phyloP scores from a whole-genome alignment of 73 alveolate genomes.

The Paramecium sexaurelia region DNA sequence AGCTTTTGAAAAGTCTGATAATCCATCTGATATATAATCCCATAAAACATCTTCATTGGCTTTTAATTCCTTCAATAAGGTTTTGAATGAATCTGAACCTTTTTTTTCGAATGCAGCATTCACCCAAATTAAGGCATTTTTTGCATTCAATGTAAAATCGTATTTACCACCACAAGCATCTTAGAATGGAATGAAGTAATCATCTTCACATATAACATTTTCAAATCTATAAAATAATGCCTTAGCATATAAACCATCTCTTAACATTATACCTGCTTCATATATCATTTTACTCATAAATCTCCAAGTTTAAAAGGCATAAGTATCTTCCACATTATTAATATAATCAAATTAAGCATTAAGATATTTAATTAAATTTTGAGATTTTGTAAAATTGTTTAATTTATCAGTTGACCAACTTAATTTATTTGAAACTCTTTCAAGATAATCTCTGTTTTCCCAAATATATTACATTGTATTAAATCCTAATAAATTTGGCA shows the following conservation, averaged over 20 bases:
- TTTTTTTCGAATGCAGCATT: not conserved
- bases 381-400: not conserved
- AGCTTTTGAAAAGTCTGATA: slow-evolving; percentile 20
- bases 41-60: not conserved
- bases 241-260: slow-evolving; percentile 45
- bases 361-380: not conserved
- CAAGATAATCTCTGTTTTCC: not conserved
- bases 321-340: not conserved
- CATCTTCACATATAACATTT: not conserved
- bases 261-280: slow-evolving; percentile 13
- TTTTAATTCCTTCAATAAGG: not conserved
- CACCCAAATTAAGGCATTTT: slow-evolving; percentile 16
- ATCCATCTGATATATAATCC: not conserved
- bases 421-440: slow-evolving; percentile 5
- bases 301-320: slow-evolving; percentile 48
- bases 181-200: not conserved
- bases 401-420: not conserved
- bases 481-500: not conserved
- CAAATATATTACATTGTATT: slow-evolving; percentile 24
- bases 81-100: not conserved
- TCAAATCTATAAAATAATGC: not conserved
- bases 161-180: not conserved
- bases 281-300: not conserved
- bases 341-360: not conserved
- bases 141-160: not conserved